Evolutionary conservation across 352 stramenopile genomes (phyloP).

Genomic region (Saprolegnia diclina): DNA sequence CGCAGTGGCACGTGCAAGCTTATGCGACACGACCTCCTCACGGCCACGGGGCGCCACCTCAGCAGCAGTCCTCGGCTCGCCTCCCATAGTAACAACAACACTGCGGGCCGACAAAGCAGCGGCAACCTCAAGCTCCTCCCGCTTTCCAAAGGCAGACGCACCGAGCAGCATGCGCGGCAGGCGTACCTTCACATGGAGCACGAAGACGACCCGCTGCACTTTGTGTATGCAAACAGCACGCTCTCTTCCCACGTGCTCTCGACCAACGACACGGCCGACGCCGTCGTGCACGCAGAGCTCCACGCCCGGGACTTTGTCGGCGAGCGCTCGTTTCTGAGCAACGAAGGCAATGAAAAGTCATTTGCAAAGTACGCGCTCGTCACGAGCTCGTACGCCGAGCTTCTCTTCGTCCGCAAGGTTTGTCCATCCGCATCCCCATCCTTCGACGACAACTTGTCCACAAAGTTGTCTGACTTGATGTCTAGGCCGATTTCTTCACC

Average conservation of each 20-base stretch:
- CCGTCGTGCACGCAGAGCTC: neutral
- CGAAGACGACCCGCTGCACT: constrained; percentile 16
- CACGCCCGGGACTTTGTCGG: constrained; percentile 20
- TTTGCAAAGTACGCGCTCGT: constrained; percentile 11
- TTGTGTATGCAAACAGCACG: constrained; percentile 13
- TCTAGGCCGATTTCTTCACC: constrained; percentile 23
- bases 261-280: neutral
- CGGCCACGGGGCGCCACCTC: neutral
- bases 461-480: neutral
- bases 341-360: constrained; percentile 12
- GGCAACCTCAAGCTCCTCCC: neutral
- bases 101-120: neutral
- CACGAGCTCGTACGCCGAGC: constrained; percentile 6
- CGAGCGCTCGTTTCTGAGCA: constrained; percentile 23
- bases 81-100: too few relatives aligned
- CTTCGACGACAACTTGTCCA: neutral
- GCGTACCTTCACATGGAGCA: constrained; percentile 15
- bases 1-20: constrained; percentile 17
- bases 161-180: constrained; percentile 15
- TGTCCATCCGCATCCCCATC: too few relatives aligned
- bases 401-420: constrained; percentile 23
- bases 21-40: neutral
- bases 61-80: neutral
- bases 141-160: neutral
- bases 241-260: neutral